phyloP scores from a whole-genome alignment of 805 yeast genomes.

The Wickerhamiella hasegawae region DNA sequence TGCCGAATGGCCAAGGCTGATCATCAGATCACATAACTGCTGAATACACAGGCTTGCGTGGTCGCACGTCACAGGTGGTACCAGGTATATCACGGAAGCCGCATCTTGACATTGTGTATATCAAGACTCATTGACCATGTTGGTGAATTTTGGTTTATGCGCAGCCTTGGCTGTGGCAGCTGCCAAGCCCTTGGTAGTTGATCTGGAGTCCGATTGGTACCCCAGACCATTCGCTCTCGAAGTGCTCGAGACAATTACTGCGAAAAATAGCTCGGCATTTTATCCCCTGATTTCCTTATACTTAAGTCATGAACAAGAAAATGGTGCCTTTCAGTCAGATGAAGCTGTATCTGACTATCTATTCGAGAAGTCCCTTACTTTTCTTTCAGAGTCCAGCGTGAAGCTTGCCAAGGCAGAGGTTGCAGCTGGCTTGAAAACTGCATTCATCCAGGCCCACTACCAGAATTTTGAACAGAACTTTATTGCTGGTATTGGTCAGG shows the following conservation, averaged over 20 bases:
- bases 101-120: neutral
- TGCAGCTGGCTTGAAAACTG: constrained; percentile 35
- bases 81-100: neutral
- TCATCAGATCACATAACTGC: no score
- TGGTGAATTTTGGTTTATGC: neutral
- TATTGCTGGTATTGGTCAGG: constrained; percentile 20
- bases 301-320: constrained; percentile 9
- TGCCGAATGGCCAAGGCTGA: no score
- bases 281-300: constrained; percentile 20
- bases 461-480: constrained; percentile 29
- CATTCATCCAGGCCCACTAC: constrained; percentile 51
- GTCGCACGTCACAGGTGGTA: neutral
- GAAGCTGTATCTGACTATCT: constrained; percentile 10
- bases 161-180: neutral
- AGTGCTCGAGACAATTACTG: constrained; percentile 19
- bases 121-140: neutral
- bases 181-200: constrained; percentile 6
- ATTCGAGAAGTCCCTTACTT: constrained; percentile 7
- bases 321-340: constrained; percentile 5
- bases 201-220: constrained; percentile 7
- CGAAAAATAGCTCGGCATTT: constrained; percentile 18
- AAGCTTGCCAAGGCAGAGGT: constrained; percentile 27
- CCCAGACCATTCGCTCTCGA: constrained; percentile 4
- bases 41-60: no score
- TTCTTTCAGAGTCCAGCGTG: constrained; percentile 9